Base-by-base conservation (phyloP, 331 rosid genomes). In the Malus hybrid region DNA sequence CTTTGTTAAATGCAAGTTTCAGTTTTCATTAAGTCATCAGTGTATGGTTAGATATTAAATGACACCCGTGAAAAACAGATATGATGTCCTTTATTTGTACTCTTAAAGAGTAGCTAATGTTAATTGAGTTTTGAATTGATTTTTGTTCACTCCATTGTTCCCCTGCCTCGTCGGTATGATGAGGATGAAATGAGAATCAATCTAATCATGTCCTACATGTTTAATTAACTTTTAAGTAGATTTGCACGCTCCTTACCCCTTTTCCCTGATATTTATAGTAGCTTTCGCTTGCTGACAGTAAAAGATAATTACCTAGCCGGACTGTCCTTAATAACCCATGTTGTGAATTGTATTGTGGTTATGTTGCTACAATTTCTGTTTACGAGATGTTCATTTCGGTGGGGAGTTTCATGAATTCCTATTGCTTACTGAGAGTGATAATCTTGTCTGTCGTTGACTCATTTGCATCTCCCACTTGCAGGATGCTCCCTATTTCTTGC, bases 401-500 rank as follows among this genome's bases (percentile, higher is more conserved):
- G 27, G 44, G 44, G 6, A 6, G 29, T 27, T 9, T 55, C 10
- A 29, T 11, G 14, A 56, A n/a, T 71, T 63, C 11, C n/a, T 64
- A 22, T 42, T 29, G 42, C 70, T 13, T 10, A 6, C 6, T 55
- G 65, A 54, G 7, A 19, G 24, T 39, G 46, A 39, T 1, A 39
- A 10, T 65, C 33, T 52, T 39, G 60, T 77, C 31, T 22, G 36
- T 13, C 28, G 7, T 19, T 8, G 6, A 39, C 54, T 9, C 11
- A 34, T 33, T 34, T 72, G 27, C 2, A 56, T 72, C 60, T 16
- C 56, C 56, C 8, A 76, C 34, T 81, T 89, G 82, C 96, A 94
- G 99, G 93, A 56, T 79, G 88, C 68, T 81, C 82, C 52, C 84
- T 92, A 20, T 92, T 92, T 76, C 93, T 94, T 65, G 96, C 79